These are phyloP conservation scores for Xylariaceae sp. DNA, from an alignment of 2,329 filamentous ascomycete genomes.

Conservation along the genomic window DNA sequence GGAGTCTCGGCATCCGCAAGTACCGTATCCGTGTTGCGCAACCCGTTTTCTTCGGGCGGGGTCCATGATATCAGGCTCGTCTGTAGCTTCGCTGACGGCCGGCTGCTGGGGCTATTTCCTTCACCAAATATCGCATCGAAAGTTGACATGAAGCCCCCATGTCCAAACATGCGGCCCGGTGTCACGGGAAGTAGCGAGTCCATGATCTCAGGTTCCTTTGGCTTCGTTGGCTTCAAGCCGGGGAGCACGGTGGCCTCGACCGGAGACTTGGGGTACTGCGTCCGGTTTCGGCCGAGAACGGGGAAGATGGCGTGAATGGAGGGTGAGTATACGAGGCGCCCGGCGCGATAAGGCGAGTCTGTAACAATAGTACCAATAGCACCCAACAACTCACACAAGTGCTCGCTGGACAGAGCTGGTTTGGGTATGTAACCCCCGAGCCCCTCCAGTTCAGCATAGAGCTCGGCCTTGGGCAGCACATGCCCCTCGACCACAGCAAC, in stretches of 20 bases:
- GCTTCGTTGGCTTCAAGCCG: constrained; percentile 42
- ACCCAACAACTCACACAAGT: constrained; percentile 66
- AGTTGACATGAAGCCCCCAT: constrained; percentile 48
- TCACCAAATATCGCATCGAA: constrained; percentile 39
- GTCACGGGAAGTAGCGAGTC: constrained; percentile 59
- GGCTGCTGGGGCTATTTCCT: constrained; percentile 25
- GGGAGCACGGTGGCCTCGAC: constrained; percentile 51
- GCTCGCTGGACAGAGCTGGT: constrained; percentile 52
- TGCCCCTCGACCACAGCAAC: constrained; percentile 64
- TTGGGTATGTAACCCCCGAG: constrained; percentile 54
- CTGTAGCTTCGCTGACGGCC: constrained; percentile 26
- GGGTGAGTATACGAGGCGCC: constrained; percentile 63
- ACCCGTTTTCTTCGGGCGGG: constrained; percentile 22
- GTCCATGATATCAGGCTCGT: constrained; percentile 22
- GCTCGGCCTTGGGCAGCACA: constrained; percentile 60
- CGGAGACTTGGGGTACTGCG: constrained; percentile 42
- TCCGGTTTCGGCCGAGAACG: constrained; percentile 46
- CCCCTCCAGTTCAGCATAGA: constrained; percentile 48
- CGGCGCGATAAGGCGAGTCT: constrained; percentile 72
- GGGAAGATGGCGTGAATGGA: constrained; percentile 66
- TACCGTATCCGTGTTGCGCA: constrained; percentile 30
- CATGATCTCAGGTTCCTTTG: constrained; percentile 48
- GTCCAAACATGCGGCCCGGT: constrained; percentile 33
- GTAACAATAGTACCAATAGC: constrained; percentile 72
- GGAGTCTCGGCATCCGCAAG: constrained; percentile 62